Conservation (phyloP, 306 rosid genomes). For the Cucurbita moschata region DNA sequence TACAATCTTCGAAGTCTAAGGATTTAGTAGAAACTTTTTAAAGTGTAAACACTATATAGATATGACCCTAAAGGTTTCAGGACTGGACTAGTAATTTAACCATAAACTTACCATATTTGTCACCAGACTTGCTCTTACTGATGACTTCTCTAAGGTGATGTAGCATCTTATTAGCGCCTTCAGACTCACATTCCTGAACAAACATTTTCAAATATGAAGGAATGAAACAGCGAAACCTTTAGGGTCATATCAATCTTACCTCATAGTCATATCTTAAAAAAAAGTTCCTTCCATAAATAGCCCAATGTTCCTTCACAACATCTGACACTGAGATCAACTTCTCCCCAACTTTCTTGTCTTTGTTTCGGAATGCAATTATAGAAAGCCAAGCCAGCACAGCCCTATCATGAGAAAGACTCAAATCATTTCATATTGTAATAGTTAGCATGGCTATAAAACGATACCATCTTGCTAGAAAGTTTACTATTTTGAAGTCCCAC, state of each 20-base stretch:
- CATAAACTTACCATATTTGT: conserved; percentile 55
- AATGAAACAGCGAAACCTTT: neutral
- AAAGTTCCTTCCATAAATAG: conserved; percentile 80
- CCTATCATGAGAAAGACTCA: conserved; percentile 29
- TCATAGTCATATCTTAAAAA: conserved; percentile 95
- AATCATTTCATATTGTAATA: neutral
- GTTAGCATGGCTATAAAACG: neutral
- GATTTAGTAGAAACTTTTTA: neutral
- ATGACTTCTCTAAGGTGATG: conserved; percentile 44
- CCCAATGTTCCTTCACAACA: conserved; percentile 80
- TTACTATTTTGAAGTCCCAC: neutral
- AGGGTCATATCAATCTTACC: conserved; percentile 19
- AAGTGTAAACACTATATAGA: neutral
- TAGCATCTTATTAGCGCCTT: conserved; percentile 82
- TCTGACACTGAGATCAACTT: conserved; percentile 76
- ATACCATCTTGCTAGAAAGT: neutral
- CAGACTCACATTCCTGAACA: conserved; percentile 85
- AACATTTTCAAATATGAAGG: neutral
- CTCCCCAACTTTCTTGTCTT: conserved; percentile 70
- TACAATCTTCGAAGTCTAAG: neutral
- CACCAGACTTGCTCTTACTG: conserved; percentile 65
- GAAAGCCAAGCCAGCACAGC: conserved; percentile 99
- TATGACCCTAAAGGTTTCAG: neutral
- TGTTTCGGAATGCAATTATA: conserved; percentile 68
- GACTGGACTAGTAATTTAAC: neutral